phyloP scores from a whole-genome alignment of 1,284 basidiomycete species.

The Golubevia pallescens region DNA sequence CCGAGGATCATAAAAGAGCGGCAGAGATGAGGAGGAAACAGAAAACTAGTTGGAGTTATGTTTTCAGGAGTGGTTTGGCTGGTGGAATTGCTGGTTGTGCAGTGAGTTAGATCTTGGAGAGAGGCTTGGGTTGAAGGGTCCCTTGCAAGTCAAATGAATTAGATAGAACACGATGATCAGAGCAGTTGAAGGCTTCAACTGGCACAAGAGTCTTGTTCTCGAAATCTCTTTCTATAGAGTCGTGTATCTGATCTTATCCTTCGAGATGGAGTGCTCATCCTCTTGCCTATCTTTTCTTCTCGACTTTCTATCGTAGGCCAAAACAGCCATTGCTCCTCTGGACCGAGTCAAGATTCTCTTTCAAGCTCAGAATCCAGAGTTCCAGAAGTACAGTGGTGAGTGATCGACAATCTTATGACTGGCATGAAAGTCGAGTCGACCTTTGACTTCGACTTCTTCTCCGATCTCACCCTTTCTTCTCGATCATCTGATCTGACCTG shows the following conservation, averaged over 20 bases:
- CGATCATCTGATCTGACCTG: no score
- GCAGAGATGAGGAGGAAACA: no score
- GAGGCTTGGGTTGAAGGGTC: not conserved
- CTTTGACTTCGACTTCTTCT: no score
- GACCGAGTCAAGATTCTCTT: slow-evolving; percentile 99
- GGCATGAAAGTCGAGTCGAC: no score
- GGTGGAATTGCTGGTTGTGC: slow-evolving; percentile 92
- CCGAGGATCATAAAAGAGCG: no score
- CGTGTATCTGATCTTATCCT: not conserved
- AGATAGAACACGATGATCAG: no score
- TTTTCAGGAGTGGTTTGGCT: slow-evolving; percentile 80
- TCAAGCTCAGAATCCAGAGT: slow-evolving; percentile 95
- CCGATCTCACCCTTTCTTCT: no score
- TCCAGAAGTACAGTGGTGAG: slow-evolving; percentile 91
- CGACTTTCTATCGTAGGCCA: slow-evolving; percentile 72
- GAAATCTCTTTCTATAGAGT: not conserved
- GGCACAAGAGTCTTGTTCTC: no score
- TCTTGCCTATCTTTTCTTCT: not conserved
- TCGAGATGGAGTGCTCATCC: not conserved
- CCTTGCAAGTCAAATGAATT: no score
- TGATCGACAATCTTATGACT: no score
- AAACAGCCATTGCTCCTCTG: slow-evolving; percentile 93
- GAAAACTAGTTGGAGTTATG: slow-evolving; percentile 77
- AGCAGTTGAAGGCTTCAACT: no score
- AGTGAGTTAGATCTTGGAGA: slow-evolving; percentile 69